phyloP scores from a whole-genome alignment of 2,329 filamentous ascomycete genomes.

The Rutstroemia sp. region DNA sequence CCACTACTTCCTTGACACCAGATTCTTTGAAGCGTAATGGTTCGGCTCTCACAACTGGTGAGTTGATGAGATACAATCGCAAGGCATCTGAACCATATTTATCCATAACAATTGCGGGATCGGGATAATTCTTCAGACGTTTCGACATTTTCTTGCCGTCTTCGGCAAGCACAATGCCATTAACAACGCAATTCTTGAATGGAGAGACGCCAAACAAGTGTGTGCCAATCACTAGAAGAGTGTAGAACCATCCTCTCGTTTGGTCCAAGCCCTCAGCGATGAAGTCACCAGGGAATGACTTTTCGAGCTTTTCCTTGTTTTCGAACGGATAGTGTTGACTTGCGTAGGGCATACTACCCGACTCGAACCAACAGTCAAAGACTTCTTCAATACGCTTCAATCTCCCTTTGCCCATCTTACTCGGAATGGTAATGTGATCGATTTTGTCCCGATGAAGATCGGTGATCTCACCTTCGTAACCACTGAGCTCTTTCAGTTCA shows the following conservation, averaged over 20 bases:
- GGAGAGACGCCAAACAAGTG: conserved; percentile 79
- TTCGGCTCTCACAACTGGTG: conserved; percentile 86
- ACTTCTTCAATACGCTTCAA: conserved; percentile 78
- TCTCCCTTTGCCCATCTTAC: conserved; percentile 77
- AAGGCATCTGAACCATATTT: conserved; percentile 89
- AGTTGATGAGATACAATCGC: conserved; percentile 94
- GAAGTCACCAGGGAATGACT: conserved; percentile 84
- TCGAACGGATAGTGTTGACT: conserved; percentile 89
- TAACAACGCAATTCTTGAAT: conserved; percentile 95
- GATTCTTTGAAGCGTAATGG: conserved; percentile 84
- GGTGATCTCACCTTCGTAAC: conserved; percentile 73
- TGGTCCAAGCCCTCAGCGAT: conserved; percentile 92
- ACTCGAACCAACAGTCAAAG: conserved; percentile 97
- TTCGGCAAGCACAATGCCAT: conserved; percentile 87
- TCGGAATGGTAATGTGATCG: conserved; percentile 90
- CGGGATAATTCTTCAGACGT: conserved; percentile 91
- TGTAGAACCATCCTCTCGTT: conserved; percentile 97
- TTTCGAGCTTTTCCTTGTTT: conserved; percentile 72
- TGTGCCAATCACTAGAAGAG: conserved; percentile 77
- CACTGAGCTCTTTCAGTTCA: conserved; percentile 78
- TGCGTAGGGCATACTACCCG: conserved; percentile 90
- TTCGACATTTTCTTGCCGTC: conserved; percentile 99
- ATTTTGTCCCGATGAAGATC: conserved; percentile 92
- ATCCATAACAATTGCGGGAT: conserved; percentile 73
- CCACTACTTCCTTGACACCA: conserved; percentile 90